Evolutionary conservation across 2,329 filamentous ascomycete genomes (phyloP).

Genomic region (Cladosporium colombiae): DNA sequence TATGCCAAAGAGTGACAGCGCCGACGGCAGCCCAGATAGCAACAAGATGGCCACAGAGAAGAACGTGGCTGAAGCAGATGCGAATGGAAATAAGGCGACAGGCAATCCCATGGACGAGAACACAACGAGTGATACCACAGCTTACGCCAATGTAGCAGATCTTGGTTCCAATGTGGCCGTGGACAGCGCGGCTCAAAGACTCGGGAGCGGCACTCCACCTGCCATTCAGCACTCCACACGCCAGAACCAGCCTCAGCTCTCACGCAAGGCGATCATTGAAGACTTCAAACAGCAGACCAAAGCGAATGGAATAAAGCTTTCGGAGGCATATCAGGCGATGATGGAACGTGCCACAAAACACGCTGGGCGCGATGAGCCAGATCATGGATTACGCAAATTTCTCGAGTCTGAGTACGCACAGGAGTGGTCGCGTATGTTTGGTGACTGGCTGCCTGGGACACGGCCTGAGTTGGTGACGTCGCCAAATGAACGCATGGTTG

Average conservation of each 20-base stretch:
- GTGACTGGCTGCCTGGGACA: not conserved
- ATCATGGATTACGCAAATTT: not conserved
- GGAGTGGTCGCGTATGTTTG: not conserved
- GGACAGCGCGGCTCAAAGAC: not conserved
- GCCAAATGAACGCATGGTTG: not conserved
- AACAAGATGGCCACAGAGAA: not conserved
- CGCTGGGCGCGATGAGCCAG: not conserved
- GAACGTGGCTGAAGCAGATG: too few species aligned
- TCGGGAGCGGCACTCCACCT: not conserved
- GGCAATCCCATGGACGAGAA: not conserved
- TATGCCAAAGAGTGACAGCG: not conserved
- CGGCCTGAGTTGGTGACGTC: not conserved
- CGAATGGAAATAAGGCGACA: not conserved
- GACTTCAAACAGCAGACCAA: not conserved
- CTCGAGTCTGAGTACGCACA: not conserved
- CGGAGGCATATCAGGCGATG: not conserved
- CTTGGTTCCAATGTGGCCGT: not conserved
- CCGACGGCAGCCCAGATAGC: not conserved
- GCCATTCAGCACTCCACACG: not conserved
- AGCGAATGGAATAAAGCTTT: not conserved
- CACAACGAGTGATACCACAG: not conserved
- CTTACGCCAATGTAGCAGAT: not conserved
- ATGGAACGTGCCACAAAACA: not conserved
- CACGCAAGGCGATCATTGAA: not conserved
- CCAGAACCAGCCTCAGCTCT: not conserved